These are phyloP conservation scores for Apophysomyces trapeziformis DNA, from an alignment of 371 early-diverging fungal genomes.

Conservation along the genomic window DNA sequence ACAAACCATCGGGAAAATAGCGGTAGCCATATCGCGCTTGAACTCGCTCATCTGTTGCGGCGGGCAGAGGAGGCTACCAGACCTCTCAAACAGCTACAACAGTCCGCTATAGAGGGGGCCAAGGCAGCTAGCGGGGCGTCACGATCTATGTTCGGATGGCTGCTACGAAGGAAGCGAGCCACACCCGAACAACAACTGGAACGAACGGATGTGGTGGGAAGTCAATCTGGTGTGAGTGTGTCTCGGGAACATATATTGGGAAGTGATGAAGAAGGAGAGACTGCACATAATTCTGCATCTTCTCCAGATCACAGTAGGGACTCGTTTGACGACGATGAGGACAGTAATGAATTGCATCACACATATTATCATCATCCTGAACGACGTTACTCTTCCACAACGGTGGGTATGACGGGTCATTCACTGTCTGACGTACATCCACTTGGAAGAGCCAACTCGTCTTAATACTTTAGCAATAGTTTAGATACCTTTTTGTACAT, in stretches of 20 bases:
- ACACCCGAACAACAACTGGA: not conserved
- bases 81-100: conserved; percentile 5
- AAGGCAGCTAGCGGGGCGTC: conserved; percentile 2
- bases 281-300: too few relatives aligned
- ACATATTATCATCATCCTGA: conserved; percentile 44
- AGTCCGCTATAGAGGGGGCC: not conserved
- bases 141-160: not conserved
- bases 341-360: conserved; percentile 6
- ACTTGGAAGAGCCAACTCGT: not conserved
- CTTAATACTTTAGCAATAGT: not conserved
- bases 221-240: conserved; percentile 11
- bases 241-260: conserved; percentile 21
- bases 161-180: not conserved
- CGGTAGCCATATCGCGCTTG: conserved; percentile 17
- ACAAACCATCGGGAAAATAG: conserved; percentile 4
- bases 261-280: not conserved
- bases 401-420: not conserved
- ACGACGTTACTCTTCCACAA: conserved; percentile 16
- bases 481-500: not conserved
- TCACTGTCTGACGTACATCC: not conserved
- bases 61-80: conserved; percentile 27
- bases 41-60: conserved; percentile 33
- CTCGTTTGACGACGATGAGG: conserved; percentile 5
- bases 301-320: conserved; percentile 1
- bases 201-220: not conserved